Evolutionary conservation across 768 basidiomycete genomes (phyloP).

Genomic region (Panaeolus cyanescens): DNA sequence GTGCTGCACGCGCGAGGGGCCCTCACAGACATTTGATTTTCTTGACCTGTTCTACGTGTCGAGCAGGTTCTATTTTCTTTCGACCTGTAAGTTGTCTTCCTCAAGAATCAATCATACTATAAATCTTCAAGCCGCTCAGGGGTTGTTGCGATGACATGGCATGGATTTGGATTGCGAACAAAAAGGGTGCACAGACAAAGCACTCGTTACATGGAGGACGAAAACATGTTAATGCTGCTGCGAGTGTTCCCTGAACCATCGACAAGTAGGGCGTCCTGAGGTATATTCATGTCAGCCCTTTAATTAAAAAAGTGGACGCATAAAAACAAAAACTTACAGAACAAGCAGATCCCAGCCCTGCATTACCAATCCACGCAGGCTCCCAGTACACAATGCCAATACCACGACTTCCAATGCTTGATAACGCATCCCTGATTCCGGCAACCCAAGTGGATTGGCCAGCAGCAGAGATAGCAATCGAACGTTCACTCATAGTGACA

Average conservation of each 20-base stretch:
- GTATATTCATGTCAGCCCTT: not conserved
- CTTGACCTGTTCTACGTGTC: too few species aligned
- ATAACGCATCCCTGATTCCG: slow-evolving; percentile 45
- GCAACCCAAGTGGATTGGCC: slow-evolving; percentile 58
- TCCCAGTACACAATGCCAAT: slow-evolving; percentile 65
- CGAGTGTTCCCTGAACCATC: slow-evolving; percentile 46
- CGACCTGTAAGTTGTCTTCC: too few species aligned
- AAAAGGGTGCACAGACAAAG: not conserved
- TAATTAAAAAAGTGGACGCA: too few species aligned
- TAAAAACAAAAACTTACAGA: slow-evolving; percentile 27
- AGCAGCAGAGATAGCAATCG: slow-evolving; percentile 46
- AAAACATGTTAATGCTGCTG: slow-evolving; percentile 40
- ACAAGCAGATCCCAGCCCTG: slow-evolving; percentile 44
- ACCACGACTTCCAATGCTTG: slow-evolving; percentile 45
- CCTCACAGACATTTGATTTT: too few species aligned
- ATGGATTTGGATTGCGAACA: not conserved
- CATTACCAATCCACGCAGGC: slow-evolving; percentile 64
- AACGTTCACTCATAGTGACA: slow-evolving; percentile 43
- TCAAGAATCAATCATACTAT: too few species aligned
- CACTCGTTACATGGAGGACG: slow-evolving; percentile 30
- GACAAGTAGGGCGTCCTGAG: slow-evolving; percentile 53
- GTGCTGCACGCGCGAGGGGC: too few species aligned
- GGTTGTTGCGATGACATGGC: too few species aligned
- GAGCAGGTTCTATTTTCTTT: too few species aligned
- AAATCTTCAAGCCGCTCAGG: too few species aligned